Evolutionary conservation across 1,284 basidiomycete genomes (phyloP).

Genomic region (Boletus nobilissimus): DNA sequence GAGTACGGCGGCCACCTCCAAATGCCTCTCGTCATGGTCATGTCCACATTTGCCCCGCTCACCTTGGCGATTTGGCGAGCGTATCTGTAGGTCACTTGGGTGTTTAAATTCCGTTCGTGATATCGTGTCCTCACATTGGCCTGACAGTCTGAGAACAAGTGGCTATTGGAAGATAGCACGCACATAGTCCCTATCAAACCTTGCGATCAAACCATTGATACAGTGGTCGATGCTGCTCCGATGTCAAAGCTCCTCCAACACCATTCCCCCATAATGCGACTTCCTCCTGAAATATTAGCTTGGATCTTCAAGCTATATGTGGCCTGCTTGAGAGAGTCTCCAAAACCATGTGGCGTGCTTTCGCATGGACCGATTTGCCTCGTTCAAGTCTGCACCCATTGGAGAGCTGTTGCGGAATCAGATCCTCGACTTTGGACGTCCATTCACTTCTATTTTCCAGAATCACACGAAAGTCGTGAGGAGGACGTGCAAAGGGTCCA

Average conservation of each 20-base stretch:
- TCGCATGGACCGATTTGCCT: constrained; percentile 19
- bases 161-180: not conserved
- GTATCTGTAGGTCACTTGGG: constrained; percentile 4
- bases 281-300: constrained; percentile 33
- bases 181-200: not conserved
- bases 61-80: not conserved
- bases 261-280: constrained; percentile 6
- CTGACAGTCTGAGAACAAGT: not conserved
- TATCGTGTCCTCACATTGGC: not conserved
- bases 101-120: not conserved
- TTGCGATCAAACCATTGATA: not conserved
- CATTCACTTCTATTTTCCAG: constrained; percentile 29
- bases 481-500: constrained; percentile 21
- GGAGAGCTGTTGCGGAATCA: constrained; percentile 29
- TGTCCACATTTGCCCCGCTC: not conserved
- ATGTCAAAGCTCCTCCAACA: not conserved
- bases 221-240: not conserved
- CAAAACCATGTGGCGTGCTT: too few relatives aligned
- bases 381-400: constrained; percentile 30
- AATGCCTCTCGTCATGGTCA: too few relatives aligned
- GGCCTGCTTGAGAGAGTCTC: not conserved
- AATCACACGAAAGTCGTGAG: not conserved
- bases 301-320: constrained; percentile 31
- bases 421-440: constrained; percentile 36
- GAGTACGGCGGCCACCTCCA: too few relatives aligned